phyloP scores from a whole-genome alignment of 2,329 filamentous ascomycete species.

The Curvularia verruculosa region DNA sequence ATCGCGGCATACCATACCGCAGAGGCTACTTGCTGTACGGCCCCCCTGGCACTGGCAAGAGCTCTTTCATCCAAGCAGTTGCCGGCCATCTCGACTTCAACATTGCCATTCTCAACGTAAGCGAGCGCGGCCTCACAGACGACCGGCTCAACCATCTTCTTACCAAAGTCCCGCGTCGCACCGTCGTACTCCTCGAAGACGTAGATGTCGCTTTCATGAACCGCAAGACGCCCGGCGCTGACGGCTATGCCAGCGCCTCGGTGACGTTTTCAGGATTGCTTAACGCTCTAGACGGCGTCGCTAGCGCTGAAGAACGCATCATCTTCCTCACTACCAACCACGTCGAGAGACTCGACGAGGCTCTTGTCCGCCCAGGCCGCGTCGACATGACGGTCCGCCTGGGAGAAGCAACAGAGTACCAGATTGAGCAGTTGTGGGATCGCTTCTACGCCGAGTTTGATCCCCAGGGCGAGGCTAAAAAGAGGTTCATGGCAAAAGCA shows the following conservation, averaged over 20 bases:
- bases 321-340: constrained; percentile 96
- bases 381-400: constrained; percentile 93
- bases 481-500: constrained; percentile 73
- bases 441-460: constrained; percentile 91
- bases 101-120: constrained; percentile 90
- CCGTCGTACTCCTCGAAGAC: constrained; percentile 84
- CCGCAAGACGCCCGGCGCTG: constrained; percentile 73
- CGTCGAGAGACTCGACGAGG: constrained; percentile 85
- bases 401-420: constrained; percentile 83
- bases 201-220: constrained; percentile 91
- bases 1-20: constrained; percentile 92
- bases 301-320: constrained; percentile 90
- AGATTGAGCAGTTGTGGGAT: constrained; percentile 88
- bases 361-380: constrained; percentile 85
- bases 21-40: constrained; percentile 88
- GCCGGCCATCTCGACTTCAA: constrained; percentile 92
- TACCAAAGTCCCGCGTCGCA: constrained; percentile 81
- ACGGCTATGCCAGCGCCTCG: constrained; percentile 85
- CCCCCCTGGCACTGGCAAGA: constrained; percentile 90
- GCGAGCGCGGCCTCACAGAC: constrained; percentile 87
- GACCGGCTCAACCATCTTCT: constrained; percentile 85
- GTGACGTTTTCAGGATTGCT: constrained; percentile 94
- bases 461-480: constrained; percentile 63
- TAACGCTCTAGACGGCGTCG: constrained; percentile 77
- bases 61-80: constrained; percentile 92